Evolutionary conservation across 805 yeast genomes (phyloP), one percentile per base, ranked within the genome.

Genomic region (Ogataea allantospora): DNA sequence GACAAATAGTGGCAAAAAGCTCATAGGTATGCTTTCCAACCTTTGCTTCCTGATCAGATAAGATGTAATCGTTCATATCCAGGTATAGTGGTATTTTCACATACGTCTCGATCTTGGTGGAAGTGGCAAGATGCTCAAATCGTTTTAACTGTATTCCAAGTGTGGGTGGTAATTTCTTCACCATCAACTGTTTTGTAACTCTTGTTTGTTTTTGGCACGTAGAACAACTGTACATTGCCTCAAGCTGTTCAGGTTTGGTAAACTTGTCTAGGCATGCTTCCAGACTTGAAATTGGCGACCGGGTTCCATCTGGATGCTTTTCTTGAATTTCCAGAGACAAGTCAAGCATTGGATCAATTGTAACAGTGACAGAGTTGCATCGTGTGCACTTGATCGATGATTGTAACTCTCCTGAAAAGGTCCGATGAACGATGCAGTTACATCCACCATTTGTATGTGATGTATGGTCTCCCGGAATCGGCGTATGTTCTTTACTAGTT

Each of bases 331-430:
- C 96, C 42, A 93, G 68, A 3, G 96, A 85, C 18, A 93, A 62
- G 58, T 93, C 99, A 64, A 93, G 73, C 70, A 86, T 78, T 4
- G 97, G 97, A 58, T 93, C 99, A 19, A 79, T 68, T 0, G 93
- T 86, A 23, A 65, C 66, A n/a, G 86, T 80, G 17, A 73, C 67
- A 19, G 73, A 68, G 4, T 71, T 67, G 58, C 97, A 89, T 28
- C 75, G 70, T 3, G 75, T 66, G 59, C 99, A 93, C 13, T 69
- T 73, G 39, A 91, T 81, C 2, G 87, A 74, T 58, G 93, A 83
- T 58, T 86, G 83, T 35, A 93, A 66, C 49, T 78, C 80, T 12
- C 98, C 97, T 38, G 87, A 73, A 55, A 93, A 93, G 1, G 88
- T 74, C 8, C 79, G 68, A 63, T 93, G 98, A 2, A 88, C 76